phyloP scores from a whole-genome alignment of 2,329 filamentous ascomycete genomes.

The Xylariales sp. region DNA sequence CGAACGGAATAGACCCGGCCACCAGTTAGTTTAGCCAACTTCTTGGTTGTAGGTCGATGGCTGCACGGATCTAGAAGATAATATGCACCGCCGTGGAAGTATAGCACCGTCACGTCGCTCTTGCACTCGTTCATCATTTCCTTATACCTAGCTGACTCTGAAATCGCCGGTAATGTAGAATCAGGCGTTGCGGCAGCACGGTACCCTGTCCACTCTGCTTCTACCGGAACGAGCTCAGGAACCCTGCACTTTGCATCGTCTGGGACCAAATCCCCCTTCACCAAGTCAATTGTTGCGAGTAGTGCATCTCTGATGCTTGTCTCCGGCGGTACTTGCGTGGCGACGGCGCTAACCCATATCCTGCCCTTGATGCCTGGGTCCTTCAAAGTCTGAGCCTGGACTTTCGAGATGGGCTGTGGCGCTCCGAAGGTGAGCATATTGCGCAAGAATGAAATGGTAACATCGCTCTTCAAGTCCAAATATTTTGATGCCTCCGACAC shows the following conservation, averaged over 20 bases:
- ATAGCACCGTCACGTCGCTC: slow-evolving; percentile 62
- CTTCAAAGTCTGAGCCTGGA: slow-evolving; percentile 44
- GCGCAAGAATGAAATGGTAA: slow-evolving; percentile 70
- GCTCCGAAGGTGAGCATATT: slow-evolving; percentile 48
- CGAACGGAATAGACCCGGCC: slow-evolving; percentile 69
- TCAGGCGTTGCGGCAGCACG: slow-evolving; percentile 47
- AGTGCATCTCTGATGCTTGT: slow-evolving; percentile 53
- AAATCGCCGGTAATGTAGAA: slow-evolving; percentile 48
- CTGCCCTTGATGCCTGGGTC: slow-evolving; percentile 61
- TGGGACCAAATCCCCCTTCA: slow-evolving; percentile 34
- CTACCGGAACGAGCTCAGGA: slow-evolving; percentile 52
- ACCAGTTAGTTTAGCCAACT: slow-evolving; percentile 60
- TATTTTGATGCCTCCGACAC: slow-evolving; percentile 68
- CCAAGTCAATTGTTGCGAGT: slow-evolving; percentile 50
- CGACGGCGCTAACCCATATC: slow-evolving; percentile 76
- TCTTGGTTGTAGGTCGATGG: slow-evolving; percentile 55
- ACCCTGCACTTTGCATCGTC: slow-evolving; percentile 27
- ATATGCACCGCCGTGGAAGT: slow-evolving; percentile 74
- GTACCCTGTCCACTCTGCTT: slow-evolving; percentile 76
- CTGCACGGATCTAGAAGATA: slow-evolving; percentile 67
- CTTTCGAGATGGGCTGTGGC: slow-evolving; percentile 49
- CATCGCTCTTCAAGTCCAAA: slow-evolving; percentile 71
- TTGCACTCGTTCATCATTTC: slow-evolving; percentile 64
- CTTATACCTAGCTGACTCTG: slow-evolving; percentile 58
- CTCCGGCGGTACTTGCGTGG: slow-evolving; percentile 55